These are phyloP conservation scores for Ruellia speciosa DNA, from an alignment of 305 asterid species.

Conservation along the genomic window DNA sequence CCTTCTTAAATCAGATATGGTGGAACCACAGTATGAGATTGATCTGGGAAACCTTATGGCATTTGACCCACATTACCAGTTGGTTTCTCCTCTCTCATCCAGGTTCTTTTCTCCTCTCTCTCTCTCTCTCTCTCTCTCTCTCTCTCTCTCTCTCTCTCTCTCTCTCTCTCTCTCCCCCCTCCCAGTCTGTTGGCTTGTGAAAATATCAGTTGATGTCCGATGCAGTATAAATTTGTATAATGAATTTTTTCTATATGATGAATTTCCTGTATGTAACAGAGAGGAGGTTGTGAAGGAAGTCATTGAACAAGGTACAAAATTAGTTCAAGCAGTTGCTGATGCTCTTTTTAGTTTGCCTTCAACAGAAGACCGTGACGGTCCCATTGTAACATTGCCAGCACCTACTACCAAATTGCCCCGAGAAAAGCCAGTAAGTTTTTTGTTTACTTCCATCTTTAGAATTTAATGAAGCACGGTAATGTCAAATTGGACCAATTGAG, in stretches of 20 bases:
- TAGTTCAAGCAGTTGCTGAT: constrained; percentile 82
- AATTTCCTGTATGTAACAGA: constrained; percentile 26
- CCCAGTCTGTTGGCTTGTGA: too few species aligned
- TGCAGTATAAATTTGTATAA: too few species aligned
- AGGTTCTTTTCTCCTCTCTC: constrained; percentile 34
- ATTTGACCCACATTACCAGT: constrained; percentile 45
- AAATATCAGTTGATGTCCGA: too few species aligned
- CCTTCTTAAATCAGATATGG: constrained; percentile 22
- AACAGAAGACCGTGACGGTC: constrained; percentile 63
- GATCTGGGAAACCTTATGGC: constrained; percentile 89
- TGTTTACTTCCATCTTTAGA: not conserved
- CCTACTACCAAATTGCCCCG: constrained; percentile 76
- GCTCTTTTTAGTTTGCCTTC: constrained; percentile 75
- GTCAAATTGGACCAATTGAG: not conserved
- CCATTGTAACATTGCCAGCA: constrained; percentile 70
- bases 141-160: too few species aligned
- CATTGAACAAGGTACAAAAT: constrained; percentile 59
- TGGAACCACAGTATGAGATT: constrained; percentile 43
- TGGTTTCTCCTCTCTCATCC: constrained; percentile 50
- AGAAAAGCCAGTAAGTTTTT: constrained; percentile 63
- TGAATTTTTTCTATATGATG: not conserved
- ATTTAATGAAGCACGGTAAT: not conserved
- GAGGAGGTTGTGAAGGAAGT: constrained; percentile 60
- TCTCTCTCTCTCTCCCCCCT: too few species aligned
- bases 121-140: too few species aligned